phyloP scores from a whole-genome alignment of 768 basidiomycete genomes.

The Gymnopilus junonius region DNA sequence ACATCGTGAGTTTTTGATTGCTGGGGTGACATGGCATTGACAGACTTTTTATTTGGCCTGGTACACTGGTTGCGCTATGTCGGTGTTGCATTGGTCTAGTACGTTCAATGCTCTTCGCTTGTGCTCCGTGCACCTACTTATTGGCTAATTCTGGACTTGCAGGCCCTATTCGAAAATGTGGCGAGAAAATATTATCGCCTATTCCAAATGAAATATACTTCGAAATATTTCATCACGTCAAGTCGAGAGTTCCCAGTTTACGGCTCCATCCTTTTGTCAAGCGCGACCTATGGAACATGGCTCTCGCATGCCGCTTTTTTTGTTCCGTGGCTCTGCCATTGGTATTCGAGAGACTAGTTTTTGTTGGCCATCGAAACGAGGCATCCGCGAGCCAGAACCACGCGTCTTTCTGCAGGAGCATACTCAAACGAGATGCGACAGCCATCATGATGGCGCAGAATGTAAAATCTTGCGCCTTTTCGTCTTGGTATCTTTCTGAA shows the following conservation, averaged over 20 bases:
- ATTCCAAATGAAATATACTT: constrained; percentile 10
- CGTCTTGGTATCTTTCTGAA: not conserved
- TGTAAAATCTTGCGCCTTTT: constrained; percentile 13
- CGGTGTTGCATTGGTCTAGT: not conserved
- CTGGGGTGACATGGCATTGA: no score
- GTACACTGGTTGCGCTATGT: no score
- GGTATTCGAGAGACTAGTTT: not conserved
- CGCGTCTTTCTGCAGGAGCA: constrained; percentile 11
- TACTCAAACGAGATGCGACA: constrained; percentile 2
- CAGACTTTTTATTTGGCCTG: no score
- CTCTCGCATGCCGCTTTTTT: constrained; percentile 1
- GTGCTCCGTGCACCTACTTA: not conserved
- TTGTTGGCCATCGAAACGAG: not conserved
- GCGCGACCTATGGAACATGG: not conserved
- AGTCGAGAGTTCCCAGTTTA: not conserved
- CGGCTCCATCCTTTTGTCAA: not conserved
- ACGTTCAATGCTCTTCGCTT: not conserved
- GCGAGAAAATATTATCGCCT: not conserved
- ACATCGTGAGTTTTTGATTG: not conserved
- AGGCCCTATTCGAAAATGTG: constrained; percentile 3
- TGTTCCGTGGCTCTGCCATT: not conserved
- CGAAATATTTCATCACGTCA: constrained; percentile 5
- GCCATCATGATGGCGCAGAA: constrained; percentile 2
- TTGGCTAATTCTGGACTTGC: not conserved
- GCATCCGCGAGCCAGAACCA: not conserved